phyloP scores from a whole-genome alignment of 192 early-diverging fungal genomes.

The Rhizoclosmatium sp. region DNA sequence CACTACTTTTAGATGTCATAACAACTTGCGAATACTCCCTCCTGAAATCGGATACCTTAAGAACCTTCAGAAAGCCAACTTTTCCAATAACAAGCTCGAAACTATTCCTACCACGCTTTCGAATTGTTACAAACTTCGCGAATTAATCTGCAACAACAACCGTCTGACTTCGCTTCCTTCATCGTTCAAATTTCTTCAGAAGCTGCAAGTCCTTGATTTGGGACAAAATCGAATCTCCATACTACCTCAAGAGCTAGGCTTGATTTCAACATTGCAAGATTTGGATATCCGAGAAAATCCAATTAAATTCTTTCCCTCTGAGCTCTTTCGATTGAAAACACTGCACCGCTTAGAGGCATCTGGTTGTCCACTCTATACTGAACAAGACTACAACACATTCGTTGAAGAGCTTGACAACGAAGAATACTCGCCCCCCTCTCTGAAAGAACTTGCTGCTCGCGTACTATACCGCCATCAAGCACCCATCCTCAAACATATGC shows the following conservation, averaged over 20 bases:
- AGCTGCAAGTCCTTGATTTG: constrained; percentile 67
- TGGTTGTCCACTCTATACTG: constrained; percentile 55
- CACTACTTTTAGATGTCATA: constrained; percentile 70
- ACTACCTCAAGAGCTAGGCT: constrained; percentile 73
- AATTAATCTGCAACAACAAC: constrained; percentile 73
- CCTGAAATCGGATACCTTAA: constrained; percentile 76
- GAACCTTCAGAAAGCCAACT: constrained; percentile 68
- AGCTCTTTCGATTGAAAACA: constrained; percentile 72
- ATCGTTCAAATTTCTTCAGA: constrained; percentile 67
- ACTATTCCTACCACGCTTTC: constrained; percentile 75
- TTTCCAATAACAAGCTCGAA: constrained; percentile 73
- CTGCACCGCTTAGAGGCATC: constrained; percentile 68
- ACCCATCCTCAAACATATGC: constrained; percentile 57
- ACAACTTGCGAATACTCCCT: constrained; percentile 73
- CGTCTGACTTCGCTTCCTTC: constrained; percentile 67
- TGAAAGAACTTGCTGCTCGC: constrained; percentile 81
- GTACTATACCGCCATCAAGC: constrained; percentile 73
- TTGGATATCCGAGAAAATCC: constrained; percentile 72
- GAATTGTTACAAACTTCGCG: constrained; percentile 69
- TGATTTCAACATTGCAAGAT: constrained; percentile 64
- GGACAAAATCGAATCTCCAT: constrained; percentile 67
- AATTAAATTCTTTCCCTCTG: constrained; percentile 72
- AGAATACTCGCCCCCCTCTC: constrained; percentile 57
- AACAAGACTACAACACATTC: constrained; percentile 38
- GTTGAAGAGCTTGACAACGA: constrained; percentile 39